phyloP scores from a whole-genome alignment of 768 basidiomycete genomes.

The Pseudohyphozyma bogoriensis region DNA sequence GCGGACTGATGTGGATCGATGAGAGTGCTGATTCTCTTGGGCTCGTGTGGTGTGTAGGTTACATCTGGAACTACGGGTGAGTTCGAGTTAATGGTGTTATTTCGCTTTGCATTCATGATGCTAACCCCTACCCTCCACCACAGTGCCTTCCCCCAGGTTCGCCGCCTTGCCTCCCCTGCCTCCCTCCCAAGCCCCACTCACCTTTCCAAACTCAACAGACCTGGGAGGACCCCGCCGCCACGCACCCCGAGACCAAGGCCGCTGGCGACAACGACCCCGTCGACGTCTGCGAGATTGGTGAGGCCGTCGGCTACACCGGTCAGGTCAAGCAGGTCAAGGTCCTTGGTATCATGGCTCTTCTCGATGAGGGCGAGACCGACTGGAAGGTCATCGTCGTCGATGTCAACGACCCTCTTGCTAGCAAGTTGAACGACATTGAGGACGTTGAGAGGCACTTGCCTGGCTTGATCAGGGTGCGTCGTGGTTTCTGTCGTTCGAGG shows the following conservation, averaged over 20 bases:
- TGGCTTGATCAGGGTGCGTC: conserved; percentile 83
- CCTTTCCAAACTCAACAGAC: conserved; percentile 49
- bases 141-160: conserved; percentile 92
- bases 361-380: conserved; percentile 99
- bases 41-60: conserved; percentile 49
- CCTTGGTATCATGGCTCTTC: conserved; percentile 97
- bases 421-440: conserved; percentile 96
- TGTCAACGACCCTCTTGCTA: conserved; percentile 84
- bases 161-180: conserved; percentile 24
- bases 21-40: not conserved
- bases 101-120: not conserved
- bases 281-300: conserved; percentile 99
- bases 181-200: not conserved
- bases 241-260: conserved; percentile 95
- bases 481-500: too few relatives aligned
- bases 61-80: conserved; percentile 90
- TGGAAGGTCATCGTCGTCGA: conserved; percentile 99
- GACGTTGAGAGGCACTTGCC: conserved; percentile 97
- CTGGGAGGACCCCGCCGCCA: conserved; percentile 85
- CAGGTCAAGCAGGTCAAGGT: conserved; percentile 99
- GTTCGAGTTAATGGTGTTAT: not conserved
- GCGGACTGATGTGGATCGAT: not conserved
- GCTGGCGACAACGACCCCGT: conserved; percentile 98
- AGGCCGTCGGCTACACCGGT: conserved; percentile 91
- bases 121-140: not conserved